A percentile compares a stretch with the other conserved stretches of the same genome.
Conservation (phyloP, 129 eudicot genomes). For the Pulicaria dysenterica region DNA sequence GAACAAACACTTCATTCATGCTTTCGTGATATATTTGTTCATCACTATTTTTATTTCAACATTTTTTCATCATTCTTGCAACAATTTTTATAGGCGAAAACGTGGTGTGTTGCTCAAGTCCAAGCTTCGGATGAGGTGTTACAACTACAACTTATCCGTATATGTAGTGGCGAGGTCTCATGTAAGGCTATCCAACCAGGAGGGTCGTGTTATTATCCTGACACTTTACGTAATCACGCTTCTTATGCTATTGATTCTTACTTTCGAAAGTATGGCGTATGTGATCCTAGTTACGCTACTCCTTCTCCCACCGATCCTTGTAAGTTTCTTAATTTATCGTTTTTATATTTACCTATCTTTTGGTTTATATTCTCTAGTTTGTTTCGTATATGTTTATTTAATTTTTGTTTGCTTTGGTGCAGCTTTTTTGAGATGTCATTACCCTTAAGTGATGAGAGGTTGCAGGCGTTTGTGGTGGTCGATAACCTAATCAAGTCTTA, state of each 20-base stretch:
- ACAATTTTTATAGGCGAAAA: not conserved
- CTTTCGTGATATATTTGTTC: not conserved
- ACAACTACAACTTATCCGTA: not conserved
- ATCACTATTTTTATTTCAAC: not conserved
- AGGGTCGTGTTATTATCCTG: not conserved
- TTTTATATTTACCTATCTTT: not conserved
- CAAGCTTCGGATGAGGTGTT: not conserved
- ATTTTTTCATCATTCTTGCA: not conserved
- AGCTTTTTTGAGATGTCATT: too few species aligned
- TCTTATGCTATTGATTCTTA: not conserved
- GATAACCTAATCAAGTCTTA: too few species aligned
- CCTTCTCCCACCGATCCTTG: not conserved
- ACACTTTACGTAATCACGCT: not conserved
- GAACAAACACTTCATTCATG: not conserved
- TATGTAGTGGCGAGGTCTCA: not conserved
- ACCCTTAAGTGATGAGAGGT: too few species aligned
- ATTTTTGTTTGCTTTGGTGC: too few species aligned
- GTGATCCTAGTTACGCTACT: constrained; percentile 10
- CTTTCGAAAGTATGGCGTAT: not conserved
- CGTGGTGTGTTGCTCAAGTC: not conserved
- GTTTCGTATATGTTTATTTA: too few species aligned
- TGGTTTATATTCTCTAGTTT: not conserved
- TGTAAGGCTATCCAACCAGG: not conserved
- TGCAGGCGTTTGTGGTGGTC: too few species aligned
- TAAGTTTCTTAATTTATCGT: not conserved